Evolutionary conservation across 2,329 filamentous ascomycete species (phyloP).

Genomic region (Lachnum nothofagi): DNA sequence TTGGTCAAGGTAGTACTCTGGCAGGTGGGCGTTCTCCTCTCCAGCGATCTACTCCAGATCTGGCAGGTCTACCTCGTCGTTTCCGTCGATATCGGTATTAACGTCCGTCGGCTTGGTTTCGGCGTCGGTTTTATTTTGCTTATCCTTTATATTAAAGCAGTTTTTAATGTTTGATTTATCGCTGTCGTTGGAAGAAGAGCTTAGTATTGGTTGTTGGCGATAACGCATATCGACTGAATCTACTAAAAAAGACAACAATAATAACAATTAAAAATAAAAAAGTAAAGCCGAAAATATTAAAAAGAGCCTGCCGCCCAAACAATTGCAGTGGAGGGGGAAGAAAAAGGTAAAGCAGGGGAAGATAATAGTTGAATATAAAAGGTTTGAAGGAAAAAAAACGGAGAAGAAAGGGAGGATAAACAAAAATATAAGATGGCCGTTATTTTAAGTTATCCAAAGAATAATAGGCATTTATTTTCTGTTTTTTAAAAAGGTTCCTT

Average conservation of each 20-base stretch:
- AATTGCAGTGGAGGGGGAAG: background rate
- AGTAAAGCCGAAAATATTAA: constrained; percentile 1
- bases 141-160: constrained; percentile 21
- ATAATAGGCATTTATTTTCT: too few species aligned
- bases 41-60: constrained; percentile 18
- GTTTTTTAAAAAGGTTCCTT: too few species aligned
- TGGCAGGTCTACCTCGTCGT: constrained; percentile 11
- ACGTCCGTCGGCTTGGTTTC: constrained; percentile 29
- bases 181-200: constrained; percentile 16
- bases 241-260: background rate
- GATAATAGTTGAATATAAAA: too few species aligned
- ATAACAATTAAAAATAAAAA: constrained; percentile 5
- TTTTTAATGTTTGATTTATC: constrained; percentile 22
- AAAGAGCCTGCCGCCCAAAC: constrained; percentile 5
- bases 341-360: background rate
- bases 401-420: too few species aligned
- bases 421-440: too few species aligned
- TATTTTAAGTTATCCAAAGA: too few species aligned
- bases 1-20: constrained; percentile 19
- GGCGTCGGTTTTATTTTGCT: constrained; percentile 17
- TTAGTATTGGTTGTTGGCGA: constrained; percentile 15
- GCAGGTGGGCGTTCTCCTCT: constrained; percentile 19
- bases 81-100: constrained; percentile 19
- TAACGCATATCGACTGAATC: constrained; percentile 5
- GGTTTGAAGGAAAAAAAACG: too few species aligned